A percentile compares a stretch with the other conserved stretches of the same genome.
These are phyloP conservation scores for Lodderomyces beijingensis DNA, from an alignment of 1,139 yeast species.

Conservation along the genomic window DNA sequence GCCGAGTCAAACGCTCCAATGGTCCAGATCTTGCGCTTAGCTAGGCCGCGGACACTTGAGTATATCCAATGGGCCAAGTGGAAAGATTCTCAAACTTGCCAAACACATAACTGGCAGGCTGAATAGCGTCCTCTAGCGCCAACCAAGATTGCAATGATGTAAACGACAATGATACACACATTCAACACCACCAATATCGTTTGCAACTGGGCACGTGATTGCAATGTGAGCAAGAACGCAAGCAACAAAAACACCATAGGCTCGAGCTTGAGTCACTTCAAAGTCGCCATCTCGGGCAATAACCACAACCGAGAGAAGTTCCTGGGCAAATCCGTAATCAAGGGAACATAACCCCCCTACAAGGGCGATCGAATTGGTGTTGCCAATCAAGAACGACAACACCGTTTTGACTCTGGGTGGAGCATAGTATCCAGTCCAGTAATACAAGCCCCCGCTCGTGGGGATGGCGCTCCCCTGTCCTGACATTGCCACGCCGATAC, in stretches of 20 bases:
- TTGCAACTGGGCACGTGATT: constrained; percentile 47
- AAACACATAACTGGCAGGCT: constrained; percentile 45
- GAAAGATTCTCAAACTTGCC: constrained; percentile 50
- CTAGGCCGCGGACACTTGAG: constrained; percentile 53
- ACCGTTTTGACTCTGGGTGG: constrained; percentile 27
- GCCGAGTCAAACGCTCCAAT: constrained; percentile 68
- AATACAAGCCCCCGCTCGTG: constrained; percentile 67
- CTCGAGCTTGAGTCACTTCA: constrained; percentile 23
- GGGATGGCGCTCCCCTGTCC: constrained; percentile 64
- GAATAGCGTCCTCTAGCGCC: constrained; percentile 48
- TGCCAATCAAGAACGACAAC: constrained; percentile 41
- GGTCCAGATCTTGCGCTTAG: constrained; percentile 65
- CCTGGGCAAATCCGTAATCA: constrained; percentile 34
- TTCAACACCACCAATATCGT: constrained; percentile 54
- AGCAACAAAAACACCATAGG: constrained; percentile 35
- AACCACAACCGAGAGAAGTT: constrained; percentile 30
- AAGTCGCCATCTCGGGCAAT: constrained; percentile 28
- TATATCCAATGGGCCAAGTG: constrained; percentile 15
- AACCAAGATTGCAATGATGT: constrained; percentile 61
- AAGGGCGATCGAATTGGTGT: constrained; percentile 31
- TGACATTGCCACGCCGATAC: constrained; percentile 60
- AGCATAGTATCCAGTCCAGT: constrained; percentile 42
- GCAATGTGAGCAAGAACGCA: constrained; percentile 23
- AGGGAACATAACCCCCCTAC: constrained; percentile 34
- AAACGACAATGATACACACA: constrained; percentile 47